phyloP scores from a whole-genome alignment of 768 basidiomycete genomes.

The Leucocoprinus leucothites region DNA sequence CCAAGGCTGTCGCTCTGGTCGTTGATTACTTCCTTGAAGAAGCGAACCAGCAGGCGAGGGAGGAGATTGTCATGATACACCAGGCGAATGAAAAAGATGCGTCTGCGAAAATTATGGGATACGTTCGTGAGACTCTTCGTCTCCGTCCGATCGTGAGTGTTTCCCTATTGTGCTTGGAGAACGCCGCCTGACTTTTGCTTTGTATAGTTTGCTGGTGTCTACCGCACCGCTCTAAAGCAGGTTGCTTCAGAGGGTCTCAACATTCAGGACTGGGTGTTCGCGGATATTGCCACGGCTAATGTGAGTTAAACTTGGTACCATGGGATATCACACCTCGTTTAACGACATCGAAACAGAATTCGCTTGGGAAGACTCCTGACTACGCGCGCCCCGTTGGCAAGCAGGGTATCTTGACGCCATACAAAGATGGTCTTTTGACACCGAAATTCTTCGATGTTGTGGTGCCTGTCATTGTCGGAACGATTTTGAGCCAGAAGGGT shows the following conservation, averaged over 20 bases:
- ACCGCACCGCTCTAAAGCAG: slow-evolving; percentile 32
- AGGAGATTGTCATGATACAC: slow-evolving; percentile 37
- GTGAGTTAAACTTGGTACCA: slow-evolving; percentile 13
- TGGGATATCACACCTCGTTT: neutral
- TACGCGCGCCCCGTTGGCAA: slow-evolving; percentile 20
- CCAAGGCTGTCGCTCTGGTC: slow-evolving; percentile 51
- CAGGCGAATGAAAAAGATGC: slow-evolving; percentile 22
- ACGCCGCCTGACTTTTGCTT: neutral
- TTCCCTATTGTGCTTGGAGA: neutral
- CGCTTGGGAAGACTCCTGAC: slow-evolving; percentile 12
- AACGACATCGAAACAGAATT: neutral
- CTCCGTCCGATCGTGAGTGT: slow-evolving; percentile 30
- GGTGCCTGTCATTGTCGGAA: slow-evolving; percentile 39
- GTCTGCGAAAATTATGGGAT: slow-evolving; percentile 32
- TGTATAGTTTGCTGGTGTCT: slow-evolving; percentile 36
- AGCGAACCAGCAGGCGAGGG: slow-evolving; percentile 28
- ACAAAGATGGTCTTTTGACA: slow-evolving; percentile 25
- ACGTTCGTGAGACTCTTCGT: slow-evolving; percentile 48
- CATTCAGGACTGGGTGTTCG: slow-evolving; percentile 30
- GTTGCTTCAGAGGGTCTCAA: slow-evolving; percentile 23
- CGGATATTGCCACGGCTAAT: slow-evolving; percentile 35
- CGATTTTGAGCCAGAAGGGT: slow-evolving; percentile 41
- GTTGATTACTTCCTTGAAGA: slow-evolving; percentile 59
- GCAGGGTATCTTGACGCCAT: slow-evolving; percentile 21
- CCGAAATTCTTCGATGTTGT: slow-evolving; percentile 39